These are phyloP conservation scores for Pythium scleroteichum DNA, from an alignment of 352 stramenopile species.

Conservation along the genomic window DNA sequence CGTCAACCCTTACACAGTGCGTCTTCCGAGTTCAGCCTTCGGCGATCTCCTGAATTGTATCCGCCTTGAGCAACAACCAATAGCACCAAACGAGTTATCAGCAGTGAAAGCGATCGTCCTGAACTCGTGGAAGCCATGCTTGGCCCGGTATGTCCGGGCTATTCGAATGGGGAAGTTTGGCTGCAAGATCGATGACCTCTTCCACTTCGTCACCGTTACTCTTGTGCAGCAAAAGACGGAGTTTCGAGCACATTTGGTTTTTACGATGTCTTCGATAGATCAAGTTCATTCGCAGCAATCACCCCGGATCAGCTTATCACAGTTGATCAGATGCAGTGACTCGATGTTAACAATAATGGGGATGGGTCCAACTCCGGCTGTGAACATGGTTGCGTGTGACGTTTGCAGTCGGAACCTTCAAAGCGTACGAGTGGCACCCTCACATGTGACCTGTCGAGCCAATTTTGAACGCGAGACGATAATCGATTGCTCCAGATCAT, in stretches of 20 bases:
- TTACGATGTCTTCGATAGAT: constrained; percentile 39
- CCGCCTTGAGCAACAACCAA: constrained; percentile 15
- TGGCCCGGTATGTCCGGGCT: constrained; percentile 52
- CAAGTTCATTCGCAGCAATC: constrained; percentile 28
- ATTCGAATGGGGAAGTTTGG: constrained; percentile 46
- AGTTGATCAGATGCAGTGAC: constrained; percentile 44
- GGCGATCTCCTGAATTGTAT: constrained; percentile 41
- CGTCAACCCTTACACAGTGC: constrained; percentile 53
- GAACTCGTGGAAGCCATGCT: constrained; percentile 35
- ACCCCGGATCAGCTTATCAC: constrained; percentile 41
- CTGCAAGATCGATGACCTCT: constrained; percentile 36
- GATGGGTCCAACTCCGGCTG: background rate
- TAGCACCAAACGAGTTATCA: background rate
- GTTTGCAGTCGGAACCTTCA: background rate
- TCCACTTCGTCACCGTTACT: constrained; percentile 40
- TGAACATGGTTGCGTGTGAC: background rate
- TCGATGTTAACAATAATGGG: background rate
- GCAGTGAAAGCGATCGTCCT: constrained; percentile 12
- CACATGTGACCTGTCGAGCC: no score
- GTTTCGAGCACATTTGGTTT: constrained; percentile 48
- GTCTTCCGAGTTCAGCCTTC: constrained; percentile 45
- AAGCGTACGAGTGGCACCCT: no score
- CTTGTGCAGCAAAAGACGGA: constrained; percentile 66
- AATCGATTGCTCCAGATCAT: no score
- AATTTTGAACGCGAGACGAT: no score